Percentiles rank a stretch among this genome's conserved stretches.
Evolutionary conservation across 106 monocot genomes (phyloP).

Genomic region (Vanilla planifolia): DNA sequence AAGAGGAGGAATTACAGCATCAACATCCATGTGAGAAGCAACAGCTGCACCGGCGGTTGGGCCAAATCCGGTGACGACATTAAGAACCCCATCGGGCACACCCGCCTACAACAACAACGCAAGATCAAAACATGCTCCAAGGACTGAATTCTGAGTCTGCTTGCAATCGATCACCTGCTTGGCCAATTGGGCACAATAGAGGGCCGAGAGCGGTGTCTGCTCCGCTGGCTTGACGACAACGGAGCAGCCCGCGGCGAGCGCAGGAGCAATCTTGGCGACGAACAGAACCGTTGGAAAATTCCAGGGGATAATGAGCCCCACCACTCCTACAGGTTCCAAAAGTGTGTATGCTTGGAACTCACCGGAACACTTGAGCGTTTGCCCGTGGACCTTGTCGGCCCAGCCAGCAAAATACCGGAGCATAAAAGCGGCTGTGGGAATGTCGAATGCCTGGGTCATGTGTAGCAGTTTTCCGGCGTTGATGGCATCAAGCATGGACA

Average conservation of each 20-base stretch:
- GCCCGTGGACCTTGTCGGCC: conserved; percentile 64
- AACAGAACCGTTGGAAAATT: conserved; percentile 19
- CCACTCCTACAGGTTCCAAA: conserved; percentile 19
- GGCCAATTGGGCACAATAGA: conserved; percentile 19
- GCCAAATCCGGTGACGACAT: conserved; percentile 43
- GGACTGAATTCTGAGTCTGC: neutral
- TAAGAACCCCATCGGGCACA: conserved; percentile 52
- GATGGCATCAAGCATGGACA: conserved; percentile 40
- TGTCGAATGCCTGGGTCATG: conserved; percentile 18
- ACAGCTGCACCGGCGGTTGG: conserved; percentile 31
- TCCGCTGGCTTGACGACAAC: conserved; percentile 24
- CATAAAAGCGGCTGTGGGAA: conserved; percentile 17
- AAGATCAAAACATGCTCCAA: neutral
- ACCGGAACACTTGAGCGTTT: conserved; percentile 37
- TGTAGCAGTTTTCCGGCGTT: conserved; percentile 46
- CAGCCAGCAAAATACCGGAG: conserved; percentile 65
- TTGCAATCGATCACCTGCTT: conserved; percentile 7
- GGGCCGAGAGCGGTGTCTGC: conserved; percentile 23
- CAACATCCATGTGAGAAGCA: conserved; percentile 51
- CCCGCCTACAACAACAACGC: conserved; percentile 19
- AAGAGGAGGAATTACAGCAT: conserved; percentile 16
- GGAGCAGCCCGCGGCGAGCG: conserved; percentile 26
- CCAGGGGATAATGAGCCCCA: conserved; percentile 22
- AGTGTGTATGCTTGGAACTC: conserved; percentile 23
- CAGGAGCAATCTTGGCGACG: conserved; percentile 19